phyloP scores from a whole-genome alignment of 805 yeast genomes.

The Jamesozyma gamospora region DNA sequence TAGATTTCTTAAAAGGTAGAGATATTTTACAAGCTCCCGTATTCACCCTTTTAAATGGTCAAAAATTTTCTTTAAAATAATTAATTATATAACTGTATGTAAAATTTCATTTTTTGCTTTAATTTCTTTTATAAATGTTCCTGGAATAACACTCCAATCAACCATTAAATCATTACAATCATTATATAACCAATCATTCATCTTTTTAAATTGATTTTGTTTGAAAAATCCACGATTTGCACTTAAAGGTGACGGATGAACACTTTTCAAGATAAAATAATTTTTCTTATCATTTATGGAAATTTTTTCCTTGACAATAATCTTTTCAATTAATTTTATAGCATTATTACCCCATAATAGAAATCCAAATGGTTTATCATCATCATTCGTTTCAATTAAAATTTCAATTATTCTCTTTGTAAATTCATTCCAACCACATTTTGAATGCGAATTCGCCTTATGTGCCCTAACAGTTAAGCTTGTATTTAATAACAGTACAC shows the following conservation, averaged over 20 bases:
- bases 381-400: constrained; percentile 40
- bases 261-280: constrained; percentile 53
- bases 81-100: constrained; percentile 1
- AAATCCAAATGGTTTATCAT: constrained; percentile 50
- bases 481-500: constrained; percentile 80
- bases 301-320: constrained; percentile 11
- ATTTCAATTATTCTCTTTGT: constrained; percentile 59
- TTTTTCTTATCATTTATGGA: too few species aligned
- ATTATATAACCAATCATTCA: constrained; percentile 64
- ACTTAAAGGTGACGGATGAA: constrained; percentile 92
- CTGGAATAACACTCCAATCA: constrained; percentile 52
- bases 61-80: constrained; percentile 42
- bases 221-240: constrained; percentile 78
- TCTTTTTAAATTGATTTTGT: constrained; percentile 58
- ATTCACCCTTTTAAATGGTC: constrained; percentile 83
- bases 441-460: constrained; percentile 85
- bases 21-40: constrained; percentile 76
- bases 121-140: constrained; percentile 18
- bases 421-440: constrained; percentile 85
- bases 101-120: constrained; percentile 10
- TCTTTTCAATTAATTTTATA: constrained; percentile 43
- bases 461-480: constrained; percentile 88
- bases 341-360: constrained; percentile 82
- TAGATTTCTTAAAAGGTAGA: constrained; percentile 90
- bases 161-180: constrained; percentile 36